Conservation (phyloP, 164 flowering plant species). For the Euptelea pleiosperma region DNA sequence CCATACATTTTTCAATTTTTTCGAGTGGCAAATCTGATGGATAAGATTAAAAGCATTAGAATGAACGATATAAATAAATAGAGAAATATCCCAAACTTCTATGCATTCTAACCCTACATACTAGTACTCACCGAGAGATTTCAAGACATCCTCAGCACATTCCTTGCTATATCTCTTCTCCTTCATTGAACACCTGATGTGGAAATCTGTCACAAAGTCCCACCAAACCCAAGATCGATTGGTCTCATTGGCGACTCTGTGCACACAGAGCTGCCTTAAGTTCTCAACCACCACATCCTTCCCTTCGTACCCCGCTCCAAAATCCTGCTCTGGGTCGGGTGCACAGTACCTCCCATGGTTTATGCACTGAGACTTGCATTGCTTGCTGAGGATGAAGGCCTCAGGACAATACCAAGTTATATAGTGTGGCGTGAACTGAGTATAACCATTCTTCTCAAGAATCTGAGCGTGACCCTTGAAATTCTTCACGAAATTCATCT, state of each 20-base stretch:
- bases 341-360: constrained; percentile 90
- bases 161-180: constrained; percentile 62
- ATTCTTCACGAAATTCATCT: constrained; percentile 67
- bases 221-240: constrained; percentile 90
- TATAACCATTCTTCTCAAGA: constrained; percentile 71
- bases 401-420: constrained; percentile 92
- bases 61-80: background rate
- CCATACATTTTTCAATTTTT: constrained; percentile 73
- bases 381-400: constrained; percentile 54
- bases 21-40: constrained; percentile 59
- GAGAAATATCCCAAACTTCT: background rate
- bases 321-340: constrained; percentile 89
- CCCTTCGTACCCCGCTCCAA: constrained; percentile 73
- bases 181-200: constrained; percentile 90
- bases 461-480: constrained; percentile 92
- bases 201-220: constrained; percentile 93
- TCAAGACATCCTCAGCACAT: constrained; percentile 78
- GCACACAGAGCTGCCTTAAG: constrained; percentile 85
- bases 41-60: constrained; percentile 11
- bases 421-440: constrained; percentile 83
- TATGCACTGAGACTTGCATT: constrained; percentile 91
- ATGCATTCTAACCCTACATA: background rate
- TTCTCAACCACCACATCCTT: constrained; percentile 87
- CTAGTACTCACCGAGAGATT: constrained; percentile 54
- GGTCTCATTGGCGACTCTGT: constrained; percentile 72